Percentiles rank a stretch among this genome's conserved stretches.
These are phyloP conservation scores for Debaryomycetaceae sp. DNA, from an alignment of 1,139 yeast genomes.

Conservation along the genomic window DNA sequence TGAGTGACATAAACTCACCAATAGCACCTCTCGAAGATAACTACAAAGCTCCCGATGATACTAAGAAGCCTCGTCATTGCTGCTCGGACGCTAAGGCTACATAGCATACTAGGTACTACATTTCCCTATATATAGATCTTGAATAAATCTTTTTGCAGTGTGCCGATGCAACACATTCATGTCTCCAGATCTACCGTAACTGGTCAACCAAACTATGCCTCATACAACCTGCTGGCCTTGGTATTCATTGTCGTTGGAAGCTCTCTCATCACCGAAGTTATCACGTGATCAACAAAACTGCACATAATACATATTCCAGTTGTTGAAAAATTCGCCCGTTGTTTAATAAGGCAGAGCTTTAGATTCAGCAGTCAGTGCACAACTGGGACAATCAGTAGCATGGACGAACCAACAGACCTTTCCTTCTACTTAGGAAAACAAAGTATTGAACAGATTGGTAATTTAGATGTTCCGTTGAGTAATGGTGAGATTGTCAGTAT, in stretches of 20 bases:
- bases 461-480: constrained; percentile 64
- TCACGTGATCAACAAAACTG: neutral
- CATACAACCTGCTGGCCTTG: too few relatives aligned
- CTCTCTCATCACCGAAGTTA: too few relatives aligned
- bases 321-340: constrained; percentile 1
- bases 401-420: constrained; percentile 35
- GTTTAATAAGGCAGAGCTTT: neutral
- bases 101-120: neutral
- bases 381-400: constrained; percentile 4
- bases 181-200: too few relatives aligned
- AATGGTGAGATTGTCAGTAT: constrained; percentile 72
- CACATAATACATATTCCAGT: neutral
- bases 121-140: neutral
- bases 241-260: too few relatives aligned
- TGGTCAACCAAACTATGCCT: too few relatives aligned
- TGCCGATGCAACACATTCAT: too few relatives aligned
- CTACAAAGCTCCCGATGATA: neutral
- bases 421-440: constrained; percentile 38
- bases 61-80: neutral
- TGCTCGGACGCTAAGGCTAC: neutral
- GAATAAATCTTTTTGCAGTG: too few relatives aligned
- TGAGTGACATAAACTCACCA: neutral
- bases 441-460: constrained; percentile 28
- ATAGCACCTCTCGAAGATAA: neutral
- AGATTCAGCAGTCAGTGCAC: neutral